These are phyloP conservation scores for Camillea tinctor DNA, from an alignment of 2,329 filamentous ascomycete species.

Conservation along the genomic window DNA sequence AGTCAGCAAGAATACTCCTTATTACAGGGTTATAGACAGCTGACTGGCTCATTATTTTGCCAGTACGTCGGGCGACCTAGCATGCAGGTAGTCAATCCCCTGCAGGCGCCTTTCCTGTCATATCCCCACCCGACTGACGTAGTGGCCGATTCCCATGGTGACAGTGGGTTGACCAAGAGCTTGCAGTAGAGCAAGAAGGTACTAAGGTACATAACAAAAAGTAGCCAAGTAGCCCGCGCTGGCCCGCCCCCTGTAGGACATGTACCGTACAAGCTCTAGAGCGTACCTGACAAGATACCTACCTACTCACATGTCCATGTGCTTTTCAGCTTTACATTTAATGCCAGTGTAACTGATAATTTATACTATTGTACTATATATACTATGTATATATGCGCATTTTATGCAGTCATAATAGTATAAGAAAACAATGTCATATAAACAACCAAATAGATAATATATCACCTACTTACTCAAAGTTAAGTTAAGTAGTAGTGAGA, in stretches of 20 bases:
- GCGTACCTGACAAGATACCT: not conserved
- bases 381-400: too few species aligned
- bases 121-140: slow-evolving; percentile 4
- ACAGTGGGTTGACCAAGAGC: not conserved
- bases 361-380: too few species aligned
- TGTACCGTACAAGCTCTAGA: not conserved
- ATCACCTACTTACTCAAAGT: too few species aligned
- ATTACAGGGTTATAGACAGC: not conserved
- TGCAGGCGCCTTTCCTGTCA: not conserved
- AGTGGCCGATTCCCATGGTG: slow-evolving; percentile 1
- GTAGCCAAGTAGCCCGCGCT: slow-evolving; percentile 1
- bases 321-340: too few species aligned
- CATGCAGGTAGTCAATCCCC: not conserved
- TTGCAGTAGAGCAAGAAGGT: slow-evolving; percentile 3
- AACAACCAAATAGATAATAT: too few species aligned
- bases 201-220: not conserved
- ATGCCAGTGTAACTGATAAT: too few species aligned
- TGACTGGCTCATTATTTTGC: not conserved
- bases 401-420: too few species aligned
- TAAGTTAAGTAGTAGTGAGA: too few species aligned
- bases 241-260: not conserved
- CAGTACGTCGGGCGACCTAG: slow-evolving; percentile 1
- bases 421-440: too few species aligned
- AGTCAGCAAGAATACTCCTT: not conserved
- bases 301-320: not conserved